These are phyloP conservation scores for Xylariaceae sp. DNA, from an alignment of 2,329 filamentous ascomycete species.

Conservation along the genomic window DNA sequence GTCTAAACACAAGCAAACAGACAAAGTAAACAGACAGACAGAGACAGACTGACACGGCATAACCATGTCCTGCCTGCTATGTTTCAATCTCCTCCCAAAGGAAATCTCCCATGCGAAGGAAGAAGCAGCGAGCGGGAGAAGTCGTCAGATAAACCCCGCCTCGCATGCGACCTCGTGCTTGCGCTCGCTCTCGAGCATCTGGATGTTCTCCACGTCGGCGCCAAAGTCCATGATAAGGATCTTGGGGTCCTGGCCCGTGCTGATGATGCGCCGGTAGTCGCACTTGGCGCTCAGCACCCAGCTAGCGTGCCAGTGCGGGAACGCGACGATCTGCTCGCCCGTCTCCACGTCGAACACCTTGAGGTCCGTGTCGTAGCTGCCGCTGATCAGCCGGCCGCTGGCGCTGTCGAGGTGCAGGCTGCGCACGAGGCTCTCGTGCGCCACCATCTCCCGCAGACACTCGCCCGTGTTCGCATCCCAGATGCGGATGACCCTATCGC, in stretches of 20 bases:
- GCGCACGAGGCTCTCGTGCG: conserved; percentile 80
- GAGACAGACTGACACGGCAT: too few relatives aligned
- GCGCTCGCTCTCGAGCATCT: conserved; percentile 48
- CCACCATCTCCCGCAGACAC: conserved; percentile 72
- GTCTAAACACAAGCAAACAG: too few relatives aligned
- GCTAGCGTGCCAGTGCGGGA: conserved; percentile 91
- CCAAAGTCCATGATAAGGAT: conserved; percentile 94
- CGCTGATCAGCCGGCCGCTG: conserved; percentile 81
- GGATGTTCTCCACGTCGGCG: conserved; percentile 51
- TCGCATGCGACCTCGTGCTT: conserved; percentile 28
- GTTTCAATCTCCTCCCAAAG: too few relatives aligned
- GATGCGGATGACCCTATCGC: conserved; percentile 91
- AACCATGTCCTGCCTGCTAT: too few relatives aligned
- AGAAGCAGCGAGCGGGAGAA: neutral
- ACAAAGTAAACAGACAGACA: too few relatives aligned
- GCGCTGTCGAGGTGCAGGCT: conserved; percentile 85
- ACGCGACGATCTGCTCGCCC: conserved; percentile 72
- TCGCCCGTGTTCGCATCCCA: conserved; percentile 91
- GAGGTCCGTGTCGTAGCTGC: conserved; percentile 91
- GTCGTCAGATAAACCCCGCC: conserved; percentile 31
- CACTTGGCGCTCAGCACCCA: conserved; percentile 97
- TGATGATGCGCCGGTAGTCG: conserved; percentile 90
- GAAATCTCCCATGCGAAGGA: too few relatives aligned
- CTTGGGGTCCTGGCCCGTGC: conserved; percentile 88
- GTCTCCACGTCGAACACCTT: conserved; percentile 88